Evolutionary conservation across 805 yeast species (phyloP), one percentile per base, ranked within the genome.

Genomic region (Saccharomycopsis sp.): DNA sequence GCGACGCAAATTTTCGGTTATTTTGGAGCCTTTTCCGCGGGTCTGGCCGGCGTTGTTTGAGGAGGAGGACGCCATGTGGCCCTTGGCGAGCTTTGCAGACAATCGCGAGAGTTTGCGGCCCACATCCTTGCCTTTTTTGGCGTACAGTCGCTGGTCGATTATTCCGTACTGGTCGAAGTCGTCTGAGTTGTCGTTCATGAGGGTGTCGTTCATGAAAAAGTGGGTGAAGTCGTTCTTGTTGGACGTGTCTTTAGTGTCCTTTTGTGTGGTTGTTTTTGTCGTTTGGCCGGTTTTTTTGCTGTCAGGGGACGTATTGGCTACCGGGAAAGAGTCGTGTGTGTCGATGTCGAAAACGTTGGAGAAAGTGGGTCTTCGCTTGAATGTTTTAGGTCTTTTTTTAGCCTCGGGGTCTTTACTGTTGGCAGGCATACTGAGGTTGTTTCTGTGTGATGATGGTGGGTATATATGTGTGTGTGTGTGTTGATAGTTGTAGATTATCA

Each of bases 111-210:
- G 48, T 12, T 34, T 41, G 12, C 46, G 7, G 5, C 41, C 16
- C 3, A 29, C 34, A 8, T 44, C 34, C 34, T 18, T 53, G 12
- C 37, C 9, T 29, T 29, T 29, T 12, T 12, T 12, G 3, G 54
- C 24, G 29, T 50, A 57, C 16, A 57, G 24, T 50, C 60, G 41
- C 24, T 57, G 60, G 29, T 57, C 60, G 18, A 57, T 51, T 2
- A 57, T 41, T 15, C 60, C 60, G 51, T 50, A 50, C 46, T 41
- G 54, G 16, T 50, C 20, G 4, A 44, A 37, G 34, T 40, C 48
- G 8, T 44, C 20, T 12, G 48, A 44, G 16, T 44, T 44, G 48
- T 44, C 48, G 16, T 44, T 44, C 7, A 44, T 44, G 7, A 44
- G 18, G 7, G 48, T 44, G 12, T 44, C 48, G 16, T 44, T 44